phyloP scores from a whole-genome alignment of 768 basidiomycete genomes.

The Leccinum subtestaceum region DNA sequence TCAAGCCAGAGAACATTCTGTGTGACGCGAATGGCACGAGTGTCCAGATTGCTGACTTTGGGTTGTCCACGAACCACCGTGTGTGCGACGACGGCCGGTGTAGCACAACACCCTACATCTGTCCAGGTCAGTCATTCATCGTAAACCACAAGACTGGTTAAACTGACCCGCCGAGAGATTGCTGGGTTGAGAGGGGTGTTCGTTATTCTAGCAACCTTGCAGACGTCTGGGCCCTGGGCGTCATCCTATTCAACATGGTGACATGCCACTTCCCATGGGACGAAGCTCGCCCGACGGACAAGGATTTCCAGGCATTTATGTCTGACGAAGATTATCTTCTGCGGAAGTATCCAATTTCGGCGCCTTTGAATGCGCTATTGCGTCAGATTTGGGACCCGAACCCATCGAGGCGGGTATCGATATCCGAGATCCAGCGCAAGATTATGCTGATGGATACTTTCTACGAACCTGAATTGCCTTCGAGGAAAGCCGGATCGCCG shows the following conservation, averaged over 20 bases:
- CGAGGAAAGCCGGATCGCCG: too few relatives aligned
- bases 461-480: not conserved
- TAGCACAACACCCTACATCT: too few relatives aligned
- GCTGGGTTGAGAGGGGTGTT: constrained; percentile 42
- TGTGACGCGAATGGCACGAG: too few relatives aligned
- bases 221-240: constrained; percentile 72
- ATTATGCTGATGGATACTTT: constrained; percentile 16
- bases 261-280: constrained; percentile 41
- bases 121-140: too few relatives aligned
- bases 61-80: too few relatives aligned
- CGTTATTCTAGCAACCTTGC: constrained; percentile 21
- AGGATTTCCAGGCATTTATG: constrained; percentile 4
- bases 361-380: not conserved
- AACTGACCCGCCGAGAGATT: constrained; percentile 42
- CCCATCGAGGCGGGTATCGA: constrained; percentile 4
- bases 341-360: constrained; percentile 9
- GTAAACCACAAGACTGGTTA: too few relatives aligned
- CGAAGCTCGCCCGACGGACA: constrained; percentile 6
- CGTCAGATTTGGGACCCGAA: constrained; percentile 14
- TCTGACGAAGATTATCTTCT: not conserved
- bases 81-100: too few relatives aligned
- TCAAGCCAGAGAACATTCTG: too few relatives aligned
- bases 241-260: constrained; percentile 84
- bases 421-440: constrained; percentile 12
- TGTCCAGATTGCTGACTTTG: too few relatives aligned